Base-by-base conservation (phyloP, 2,329 filamentous ascomycete genomes). In the Calonectria pseudoturangicola region DNA sequence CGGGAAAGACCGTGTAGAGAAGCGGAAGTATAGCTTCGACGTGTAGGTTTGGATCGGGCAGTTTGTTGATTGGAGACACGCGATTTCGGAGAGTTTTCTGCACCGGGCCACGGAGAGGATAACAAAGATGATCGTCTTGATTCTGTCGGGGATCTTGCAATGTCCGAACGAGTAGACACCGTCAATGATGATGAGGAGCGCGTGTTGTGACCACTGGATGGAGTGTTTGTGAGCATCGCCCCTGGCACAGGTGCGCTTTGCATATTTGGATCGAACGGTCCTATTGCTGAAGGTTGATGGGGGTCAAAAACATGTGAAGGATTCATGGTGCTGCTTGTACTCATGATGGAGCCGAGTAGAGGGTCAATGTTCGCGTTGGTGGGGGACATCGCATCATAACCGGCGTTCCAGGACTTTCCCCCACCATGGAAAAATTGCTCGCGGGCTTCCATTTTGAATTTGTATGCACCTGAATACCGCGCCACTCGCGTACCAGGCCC, bases 61-160 rank as follows among this genome's bases (percentile, higher is more conserved):
- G 21, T 62, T 54, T 71, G 39, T 47, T 67, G 39, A 51, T 65
- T 12, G 62, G 15, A 18, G 4, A 47, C 47, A 1, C 66, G 50
- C 6, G 62, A 27, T 12, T 74, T 74, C 4, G 27, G 15, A 2
- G 9, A 15, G 1, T 47, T 47, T 16, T 71, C 68, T 21, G 45
- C 25, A 0, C 69, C 33, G 1, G 18, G 7, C 0, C 67, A 76
- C 12, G 70, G 43, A 3, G 67, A 1, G 6, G 75, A 75, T 16
- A 70, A 68, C 6, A 74, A 21, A 3, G 77, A 79, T 0, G 75
- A 76, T 30, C 75, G 76, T 62, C 76, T 79, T 21, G 74, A 79
- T n/a, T 68, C 68, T 7, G 62, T 9, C 1, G 58, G 65, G 13
- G 77, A 77, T 36, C 69, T 16, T 13, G 30, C 48, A 33, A 72